Base-by-base conservation (phyloP, 1,139 yeast genomes). In the Blastobotrys buckinghamii region DNA sequence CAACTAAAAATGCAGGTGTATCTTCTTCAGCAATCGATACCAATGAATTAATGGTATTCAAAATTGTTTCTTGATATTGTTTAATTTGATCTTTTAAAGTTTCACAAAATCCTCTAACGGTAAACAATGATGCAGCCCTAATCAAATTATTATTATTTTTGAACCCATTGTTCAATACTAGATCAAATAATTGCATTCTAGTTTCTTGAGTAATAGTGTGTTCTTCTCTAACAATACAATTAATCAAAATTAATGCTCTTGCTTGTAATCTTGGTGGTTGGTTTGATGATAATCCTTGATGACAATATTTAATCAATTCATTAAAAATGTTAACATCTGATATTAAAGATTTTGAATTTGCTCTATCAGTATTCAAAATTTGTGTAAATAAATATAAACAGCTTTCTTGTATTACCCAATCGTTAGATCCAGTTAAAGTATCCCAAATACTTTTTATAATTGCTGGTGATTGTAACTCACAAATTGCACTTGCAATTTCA, bases 11-110 rank as follows among this genome's bases (percentile, higher is more conserved):
- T 0, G 92, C 79, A 27, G 87, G 81, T 0, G 96, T 78, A 59
- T 90, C 97, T 44, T 87, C 96, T 45, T 81, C 86, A 1, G 95
- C 78, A 1, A 79, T 84, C 1, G 74, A 77, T 2, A 77, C 63
- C n/a, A 89, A 64, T 1, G 75, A 63, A 1, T 66, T 58, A 16
- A 80, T 70, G 1, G 74, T 56, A 1, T 57, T 52, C 12, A 77
- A 61, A n/a, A 76, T 58, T 2, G 44, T 41, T 6, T 53, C 49
- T 32, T 57, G 62, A 40, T 49, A 52, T 15, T 44, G 44, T 9
- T 37, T 42, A 15, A 52, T 33, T 19, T 38, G 33, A n/a, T 34
- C 41, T 5, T 34, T 41, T 17, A 29, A 20, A 34, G 38, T 22
- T 13, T 42, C 47, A 15, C 24, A 37, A 24, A 37, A 39, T 22